Percentiles rank a stretch among this genome's conserved stretches.
These are phyloP conservation scores for Musa itinerans DNA, from an alignment of 176 grass and related monocot species.

Conservation along the genomic window DNA sequence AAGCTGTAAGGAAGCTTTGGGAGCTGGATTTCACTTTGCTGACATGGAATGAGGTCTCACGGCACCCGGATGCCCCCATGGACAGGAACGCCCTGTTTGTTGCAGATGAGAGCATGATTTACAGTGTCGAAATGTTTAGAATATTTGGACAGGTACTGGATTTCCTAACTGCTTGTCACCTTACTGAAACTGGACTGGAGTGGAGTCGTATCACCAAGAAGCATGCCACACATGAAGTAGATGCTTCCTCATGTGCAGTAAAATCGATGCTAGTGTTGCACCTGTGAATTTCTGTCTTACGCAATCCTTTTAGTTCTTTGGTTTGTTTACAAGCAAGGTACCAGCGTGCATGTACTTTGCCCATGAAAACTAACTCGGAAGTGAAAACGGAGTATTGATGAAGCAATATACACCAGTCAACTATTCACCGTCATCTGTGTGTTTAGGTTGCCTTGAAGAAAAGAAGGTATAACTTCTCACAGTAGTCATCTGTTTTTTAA, in stretches of 20 bases:
- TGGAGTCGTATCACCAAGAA: conserved; percentile 53
- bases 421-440: neutral
- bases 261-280: conserved; percentile 63
- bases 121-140: conserved; percentile 87
- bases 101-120: conserved; percentile 37
- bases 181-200: conserved; percentile 29
- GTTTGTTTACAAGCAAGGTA: neutral
- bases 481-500: neutral
- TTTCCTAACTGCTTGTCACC: conserved; percentile 58
- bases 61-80: conserved; percentile 91
- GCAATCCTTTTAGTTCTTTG: neutral
- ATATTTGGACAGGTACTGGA: conserved; percentile 87
- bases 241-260: conserved; percentile 55
- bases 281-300: conserved; percentile 26
- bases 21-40: conserved; percentile 49
- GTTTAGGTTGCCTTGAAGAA: neutral
- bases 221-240: conserved; percentile 44
- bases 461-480: neutral
- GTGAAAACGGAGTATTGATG: neutral
- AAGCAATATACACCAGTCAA: neutral
- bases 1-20: conserved; percentile 73
- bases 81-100: conserved; percentile 57
- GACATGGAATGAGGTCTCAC: conserved; percentile 50
- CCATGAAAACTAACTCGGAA: neutral
- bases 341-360: neutral